phyloP scores from a whole-genome alignment of 768 basidiomycete genomes.

The Auricularia heimuer region DNA sequence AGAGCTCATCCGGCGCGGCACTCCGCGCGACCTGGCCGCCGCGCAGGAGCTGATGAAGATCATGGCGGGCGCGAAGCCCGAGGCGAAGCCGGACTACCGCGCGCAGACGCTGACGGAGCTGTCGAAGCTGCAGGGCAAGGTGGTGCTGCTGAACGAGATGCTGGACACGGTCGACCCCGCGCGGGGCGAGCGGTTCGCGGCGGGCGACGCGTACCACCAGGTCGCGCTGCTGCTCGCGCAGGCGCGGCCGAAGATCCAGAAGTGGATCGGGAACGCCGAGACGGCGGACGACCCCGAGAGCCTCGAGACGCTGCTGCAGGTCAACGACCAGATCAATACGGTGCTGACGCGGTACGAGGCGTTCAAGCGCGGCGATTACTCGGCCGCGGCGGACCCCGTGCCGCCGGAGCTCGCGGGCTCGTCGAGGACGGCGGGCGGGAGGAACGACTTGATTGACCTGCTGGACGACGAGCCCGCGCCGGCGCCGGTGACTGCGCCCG shows the following conservation, averaged over 20 bases:
- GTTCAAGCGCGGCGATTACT: conserved; percentile 86
- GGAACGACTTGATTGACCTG: conserved; percentile 54
- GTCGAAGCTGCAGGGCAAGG: conserved; percentile 90
- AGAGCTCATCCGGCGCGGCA: conserved; percentile 91
- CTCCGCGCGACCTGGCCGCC: conserved; percentile 87
- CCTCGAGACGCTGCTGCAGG: conserved; percentile 86
- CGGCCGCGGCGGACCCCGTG: conserved; percentile 54
- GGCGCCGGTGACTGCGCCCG: conserved; percentile 6
- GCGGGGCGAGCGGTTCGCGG: conserved; percentile 67
- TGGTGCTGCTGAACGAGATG: conserved; percentile 94
- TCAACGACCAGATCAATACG: conserved; percentile 96
- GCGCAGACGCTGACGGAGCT: conserved; percentile 82
- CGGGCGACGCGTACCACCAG: conserved; percentile 96
- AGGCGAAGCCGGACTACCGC: conserved; percentile 89
- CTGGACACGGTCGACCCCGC: conserved; percentile 76
- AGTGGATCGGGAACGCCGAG: conserved; percentile 85
- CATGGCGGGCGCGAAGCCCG: conserved; percentile 91
- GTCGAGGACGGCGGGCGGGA: neutral
- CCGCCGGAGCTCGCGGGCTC: conserved; percentile 41
- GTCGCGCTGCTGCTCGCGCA: conserved; percentile 71
- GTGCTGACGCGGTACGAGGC: conserved; percentile 85
- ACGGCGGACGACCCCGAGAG: conserved; percentile 69
- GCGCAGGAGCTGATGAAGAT: conserved; percentile 98
- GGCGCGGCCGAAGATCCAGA: conserved; percentile 91
- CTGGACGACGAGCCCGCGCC: conserved; percentile 39